Percentiles rank a stretch among this genome's conserved stretches.
Evolutionary conservation across 176 grass and related monocot species (phyloP).

Genomic region (Aegilops umbellulata): DNA sequence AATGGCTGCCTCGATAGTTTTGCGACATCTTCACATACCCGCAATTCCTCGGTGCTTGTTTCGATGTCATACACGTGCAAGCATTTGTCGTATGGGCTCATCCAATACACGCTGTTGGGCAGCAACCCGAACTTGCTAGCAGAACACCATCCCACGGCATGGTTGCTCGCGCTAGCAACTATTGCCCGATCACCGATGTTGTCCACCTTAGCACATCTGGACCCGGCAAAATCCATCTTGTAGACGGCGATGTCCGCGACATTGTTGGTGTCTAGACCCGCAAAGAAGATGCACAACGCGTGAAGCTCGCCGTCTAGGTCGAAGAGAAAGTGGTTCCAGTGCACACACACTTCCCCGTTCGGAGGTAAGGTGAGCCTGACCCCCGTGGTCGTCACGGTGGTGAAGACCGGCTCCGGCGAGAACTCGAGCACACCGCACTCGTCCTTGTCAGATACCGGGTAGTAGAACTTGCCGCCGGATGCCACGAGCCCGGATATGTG

Average conservation of each 20-base stretch:
- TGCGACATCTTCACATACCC: neutral
- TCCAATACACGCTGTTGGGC: neutral
- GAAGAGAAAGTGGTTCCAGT: neutral
- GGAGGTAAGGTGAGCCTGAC: too few relatives aligned
- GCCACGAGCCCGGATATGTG: too few relatives aligned
- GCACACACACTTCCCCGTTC: too few relatives aligned
- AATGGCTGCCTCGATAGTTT: neutral
- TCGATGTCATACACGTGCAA: neutral
- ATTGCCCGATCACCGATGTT: neutral
- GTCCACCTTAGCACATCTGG: neutral
- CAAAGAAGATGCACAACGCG: neutral
- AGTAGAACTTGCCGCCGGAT: too few relatives aligned
- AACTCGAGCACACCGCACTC: too few relatives aligned
- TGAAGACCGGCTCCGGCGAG: too few relatives aligned
- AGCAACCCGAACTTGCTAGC: neutral
- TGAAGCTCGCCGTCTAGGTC: neutral
- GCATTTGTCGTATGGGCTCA: neutral
- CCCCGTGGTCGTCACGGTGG: too few relatives aligned
- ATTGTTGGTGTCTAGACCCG: neutral
- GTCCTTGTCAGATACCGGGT: too few relatives aligned
- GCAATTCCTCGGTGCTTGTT: neutral
- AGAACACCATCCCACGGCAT: neutral
- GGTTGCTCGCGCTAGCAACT: neutral
- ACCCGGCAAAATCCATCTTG: neutral
- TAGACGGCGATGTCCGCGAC: neutral